Evolutionary conservation across 2,329 filamentous ascomycete species (phyloP), one percentile per base, ranked within the genome.

Genomic region (Dactylonectria macrodidyma): DNA sequence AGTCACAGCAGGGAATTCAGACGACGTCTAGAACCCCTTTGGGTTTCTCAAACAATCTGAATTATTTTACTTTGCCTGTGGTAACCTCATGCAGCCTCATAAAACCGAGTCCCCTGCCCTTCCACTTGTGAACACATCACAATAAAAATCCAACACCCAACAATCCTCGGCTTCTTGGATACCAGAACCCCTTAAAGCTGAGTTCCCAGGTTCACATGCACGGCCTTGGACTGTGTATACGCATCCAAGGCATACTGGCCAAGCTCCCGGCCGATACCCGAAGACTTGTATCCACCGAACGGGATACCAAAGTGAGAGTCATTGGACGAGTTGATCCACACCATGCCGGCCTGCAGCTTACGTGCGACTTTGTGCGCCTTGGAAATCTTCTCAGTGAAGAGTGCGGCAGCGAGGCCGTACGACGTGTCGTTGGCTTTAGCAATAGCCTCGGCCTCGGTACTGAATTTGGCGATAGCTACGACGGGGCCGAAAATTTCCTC

Each of bases 371-470:
- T 75, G 61, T 78, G 77, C 5, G 78, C 78, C 63, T 70, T 73
- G 51, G 67, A 80, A 62, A 88, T 82, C 70, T 88, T 83, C 70
- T 85, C 78, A 0, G 87, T 88, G 70, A 88, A 89, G 7, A 90
- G 78, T 0, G 86, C 84, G 9, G 84, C 83, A 5, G 85, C 85
- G 1, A 89, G 79, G 10, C 87, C 87, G 70, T 89, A 88, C 1
- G 79, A 83, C 0, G 83, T 84, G 73, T 87, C 62, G 47, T 76
- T 73, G 11, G 73, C 73, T 24, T 67, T 69, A 33, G 62, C 52
- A 1, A 73, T 41, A 30, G 57, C 72, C 54, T 74, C 71, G 16
- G 41, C 50, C 3, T 64, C 66, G 3, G 56, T 72, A 34, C 48
- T 60, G 50, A 75, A 75, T 26, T 65, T 61, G 50, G 66, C 48